Evolutionary conservation across 768 basidiomycete genomes (phyloP).

Genomic region (Boletus rex-veris): DNA sequence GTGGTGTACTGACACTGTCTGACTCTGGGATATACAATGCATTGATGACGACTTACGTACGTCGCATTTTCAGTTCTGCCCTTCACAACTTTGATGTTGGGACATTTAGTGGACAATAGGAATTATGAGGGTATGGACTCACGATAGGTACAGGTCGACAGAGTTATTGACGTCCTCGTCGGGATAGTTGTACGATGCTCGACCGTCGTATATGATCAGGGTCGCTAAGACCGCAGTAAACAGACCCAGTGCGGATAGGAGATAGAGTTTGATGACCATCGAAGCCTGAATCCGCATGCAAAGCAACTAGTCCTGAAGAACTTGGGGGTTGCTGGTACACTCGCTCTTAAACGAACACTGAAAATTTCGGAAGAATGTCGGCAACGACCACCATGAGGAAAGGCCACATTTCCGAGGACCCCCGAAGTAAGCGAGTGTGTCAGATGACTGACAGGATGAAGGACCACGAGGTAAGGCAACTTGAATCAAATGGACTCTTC

Average conservation of each 20-base stretch:
- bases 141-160: slow-evolving; percentile 55
- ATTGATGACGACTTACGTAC: slow-evolving; percentile 33
- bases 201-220: slow-evolving; percentile 50
- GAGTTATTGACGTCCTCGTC: slow-evolving; percentile 44
- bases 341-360: too few relatives aligned
- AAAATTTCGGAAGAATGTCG: too few relatives aligned
- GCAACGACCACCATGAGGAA: too few relatives aligned
- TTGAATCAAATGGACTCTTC: too few relatives aligned
- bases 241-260: neutral
- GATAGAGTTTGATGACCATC: neutral
- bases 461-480: too few relatives aligned
- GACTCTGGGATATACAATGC: neutral
- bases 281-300: neutral
- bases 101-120: neutral
- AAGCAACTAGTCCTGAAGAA: too few relatives aligned
- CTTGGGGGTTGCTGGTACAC: too few relatives aligned
- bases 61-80: slow-evolving; percentile 44
- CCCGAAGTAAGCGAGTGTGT: too few relatives aligned
- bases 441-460: too few relatives aligned
- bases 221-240: slow-evolving; percentile 19
- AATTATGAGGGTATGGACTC: slow-evolving; percentile 16
- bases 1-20: slow-evolving; percentile 38
- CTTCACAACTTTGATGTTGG: slow-evolving; percentile 47
- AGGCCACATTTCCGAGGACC: too few relatives aligned
- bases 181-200: slow-evolving; percentile 44